Evolutionary conservation across 2,329 filamentous ascomycete genomes (phyloP).

Genomic region (Ustilaginoidea virens): DNA sequence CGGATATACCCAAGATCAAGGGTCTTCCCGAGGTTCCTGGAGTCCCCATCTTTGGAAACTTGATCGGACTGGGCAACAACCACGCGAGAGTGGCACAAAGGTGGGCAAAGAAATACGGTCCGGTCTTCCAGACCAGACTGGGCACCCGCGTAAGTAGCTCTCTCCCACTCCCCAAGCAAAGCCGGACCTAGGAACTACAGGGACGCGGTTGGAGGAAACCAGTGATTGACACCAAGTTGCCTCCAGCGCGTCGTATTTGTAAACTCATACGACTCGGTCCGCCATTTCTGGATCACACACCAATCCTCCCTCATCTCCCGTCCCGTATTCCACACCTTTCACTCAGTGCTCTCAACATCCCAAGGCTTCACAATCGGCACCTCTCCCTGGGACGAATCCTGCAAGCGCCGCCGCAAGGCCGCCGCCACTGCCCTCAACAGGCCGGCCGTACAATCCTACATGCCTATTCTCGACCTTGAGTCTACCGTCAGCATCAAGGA

Average conservation of each 20-base stretch:
- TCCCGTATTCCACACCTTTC: constrained; percentile 68
- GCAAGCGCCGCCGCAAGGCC: constrained; percentile 61
- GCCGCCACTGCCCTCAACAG: constrained; percentile 66
- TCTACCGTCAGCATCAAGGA: constrained; percentile 57
- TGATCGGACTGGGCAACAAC: constrained; percentile 41
- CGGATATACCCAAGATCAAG: constrained; percentile 45
- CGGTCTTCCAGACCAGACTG: constrained; percentile 51
- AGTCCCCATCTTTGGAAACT: constrained; percentile 46
- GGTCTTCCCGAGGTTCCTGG: constrained; percentile 45
- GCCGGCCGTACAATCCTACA: constrained; percentile 61
- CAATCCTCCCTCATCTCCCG: constrained; percentile 65
- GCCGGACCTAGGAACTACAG: too few relatives aligned
- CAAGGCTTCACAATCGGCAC: constrained; percentile 74
- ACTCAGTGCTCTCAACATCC: constrained; percentile 60
- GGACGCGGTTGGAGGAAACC: too few relatives aligned
- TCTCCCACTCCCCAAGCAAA: too few relatives aligned
- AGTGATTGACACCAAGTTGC: too few relatives aligned
- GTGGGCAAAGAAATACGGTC: constrained; percentile 46
- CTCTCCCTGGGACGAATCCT: constrained; percentile 71
- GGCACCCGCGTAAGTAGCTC: constrained; percentile 49
- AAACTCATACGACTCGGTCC: constrained; percentile 62
- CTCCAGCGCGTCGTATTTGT: constrained; percentile 54
- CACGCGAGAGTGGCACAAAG: constrained; percentile 38
- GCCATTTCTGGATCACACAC: constrained; percentile 62
- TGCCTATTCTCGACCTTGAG: constrained; percentile 71